phyloP scores from a whole-genome alignment of 139 green algal species.

The Spirogloea muscicola region DNA sequence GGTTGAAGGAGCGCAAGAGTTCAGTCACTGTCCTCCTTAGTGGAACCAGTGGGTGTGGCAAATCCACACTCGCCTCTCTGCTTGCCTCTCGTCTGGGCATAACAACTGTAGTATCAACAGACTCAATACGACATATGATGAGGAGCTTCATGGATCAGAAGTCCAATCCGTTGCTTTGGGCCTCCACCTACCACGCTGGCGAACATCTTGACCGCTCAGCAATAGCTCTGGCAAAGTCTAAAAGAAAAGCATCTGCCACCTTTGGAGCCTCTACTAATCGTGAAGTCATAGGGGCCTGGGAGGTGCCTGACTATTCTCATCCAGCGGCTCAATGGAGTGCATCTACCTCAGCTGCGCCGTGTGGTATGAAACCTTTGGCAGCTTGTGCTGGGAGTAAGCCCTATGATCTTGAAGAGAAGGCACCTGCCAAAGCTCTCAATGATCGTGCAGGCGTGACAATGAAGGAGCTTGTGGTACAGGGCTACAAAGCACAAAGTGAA shows the following conservation, averaged over 20 bases:
- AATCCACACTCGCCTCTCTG: conserved; percentile 89
- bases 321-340: too few species aligned
- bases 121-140: conserved; percentile 80
- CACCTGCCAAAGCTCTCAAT: conserved; percentile 80
- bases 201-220: conserved; percentile 37
- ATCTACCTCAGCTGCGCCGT: too few species aligned
- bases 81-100: conserved; percentile 83
- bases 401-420: too few species aligned
- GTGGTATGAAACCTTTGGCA: too few species aligned
- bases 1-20: conserved; percentile 37
- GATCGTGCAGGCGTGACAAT: conserved; percentile 68
- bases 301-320: too few species aligned
- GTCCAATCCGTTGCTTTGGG: conserved; percentile 73
- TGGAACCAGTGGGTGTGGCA: conserved; percentile 87
- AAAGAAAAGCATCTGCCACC: conserved; percentile 12
- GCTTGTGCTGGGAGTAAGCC: too few species aligned
- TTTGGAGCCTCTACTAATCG: too few species aligned
- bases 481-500: conserved; percentile 82
- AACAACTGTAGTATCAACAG: conserved; percentile 83
- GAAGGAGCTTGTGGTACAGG: conserved; percentile 61
- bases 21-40: conserved; percentile 74
- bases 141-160: conserved; percentile 53
- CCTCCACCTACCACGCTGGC: conserved; percentile 83
- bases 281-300: too few species aligned
- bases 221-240: conserved; percentile 21